Percentiles rank a stretch among this genome's conserved stretches.
phyloP scores from a whole-genome alignment of 1,284 basidiomycete species.

The Moniliophthora roreri region DNA sequence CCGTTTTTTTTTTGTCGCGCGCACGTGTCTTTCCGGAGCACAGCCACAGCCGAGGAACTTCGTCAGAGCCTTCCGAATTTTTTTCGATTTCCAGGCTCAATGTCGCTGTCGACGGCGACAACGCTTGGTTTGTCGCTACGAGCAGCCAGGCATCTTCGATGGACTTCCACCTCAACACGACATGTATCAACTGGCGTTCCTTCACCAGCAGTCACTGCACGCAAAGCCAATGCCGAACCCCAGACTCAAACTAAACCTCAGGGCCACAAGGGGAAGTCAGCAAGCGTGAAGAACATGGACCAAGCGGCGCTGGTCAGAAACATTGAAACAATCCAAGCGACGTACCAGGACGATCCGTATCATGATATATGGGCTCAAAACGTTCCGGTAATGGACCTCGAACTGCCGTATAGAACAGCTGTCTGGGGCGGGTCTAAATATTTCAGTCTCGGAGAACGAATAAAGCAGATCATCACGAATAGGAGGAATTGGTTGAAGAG shows the following conservation, averaged over 20 bases:
- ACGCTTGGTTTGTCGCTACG: background rate
- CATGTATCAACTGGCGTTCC: too few relatives aligned
- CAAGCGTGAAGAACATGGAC: background rate
- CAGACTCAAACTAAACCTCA: background rate
- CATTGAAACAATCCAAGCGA: background rate
- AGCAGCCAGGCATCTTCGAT: background rate
- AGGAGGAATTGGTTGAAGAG: slow-evolving; percentile 5
- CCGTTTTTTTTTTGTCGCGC: too few relatives aligned
- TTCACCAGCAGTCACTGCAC: too few relatives aligned
- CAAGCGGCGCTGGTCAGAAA: background rate
- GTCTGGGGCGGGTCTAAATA: slow-evolving; percentile 9
- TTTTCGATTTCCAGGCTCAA: too few relatives aligned
- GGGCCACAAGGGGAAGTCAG: background rate
- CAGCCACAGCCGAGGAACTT: background rate
- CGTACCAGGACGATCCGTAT: background rate
- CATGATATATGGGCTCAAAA: slow-evolving; percentile 10
- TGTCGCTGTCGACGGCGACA: background rate
- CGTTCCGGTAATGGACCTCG: slow-evolving; percentile 6
- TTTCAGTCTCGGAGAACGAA: background rate
- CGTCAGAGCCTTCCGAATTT: too few relatives aligned
- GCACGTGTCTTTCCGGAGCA: background rate
- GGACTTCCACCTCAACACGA: background rate
- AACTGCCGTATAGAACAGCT: slow-evolving; percentile 5
- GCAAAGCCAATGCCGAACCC: too few relatives aligned
- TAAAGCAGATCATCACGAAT: slow-evolving; percentile 5